Evolutionary conservation across 768 basidiomycete genomes (phyloP), one percentile per base, ranked within the genome.

Genomic region (Boletellus emodensis): DNA sequence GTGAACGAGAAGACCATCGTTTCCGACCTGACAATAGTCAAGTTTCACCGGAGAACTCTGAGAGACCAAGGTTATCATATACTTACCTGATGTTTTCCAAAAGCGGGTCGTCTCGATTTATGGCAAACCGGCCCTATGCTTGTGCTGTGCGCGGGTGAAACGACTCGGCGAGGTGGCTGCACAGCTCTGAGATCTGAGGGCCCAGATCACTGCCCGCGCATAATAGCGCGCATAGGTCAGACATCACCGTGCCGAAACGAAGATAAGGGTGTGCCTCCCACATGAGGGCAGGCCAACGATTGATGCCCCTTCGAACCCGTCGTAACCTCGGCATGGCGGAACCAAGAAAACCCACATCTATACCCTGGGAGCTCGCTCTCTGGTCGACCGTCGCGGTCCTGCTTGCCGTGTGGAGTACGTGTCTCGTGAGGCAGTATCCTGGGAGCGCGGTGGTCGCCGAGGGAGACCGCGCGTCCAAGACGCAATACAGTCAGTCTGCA

Each of bases 381-480:
- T 62, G 61, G 61, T 63, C 61, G 4, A 30, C 43, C 9, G 36
- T 61, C 7, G 55, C 53, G 2, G 24, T 57, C 35, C 35, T 62
- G 18, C 53, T 62, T 46, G 59, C 61, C 0, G 3, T 61, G 33
- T 62, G 61, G 61, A 62, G 61, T 7, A 28, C 56, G 30, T 43
- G 10, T 8, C 44, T 63, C 35, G 42, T 44, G 18, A 30, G 36
- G 33, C 51, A 46, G 6, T 14, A 22, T 15, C 24, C 38, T 6
- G 34, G 6, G 33, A 34, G 8, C 14, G 32, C 22, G 7, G 24
- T n/a, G 4, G 24, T 30, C 12, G 17, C n/a, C 17, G 20, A 37
- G 18, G n/a, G 15, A 34, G 41, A 49, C 34, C 30, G 3, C 18
- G 41, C 10, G 6, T 26, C 42, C 22, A 44, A 60, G 20, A 46